Evolutionary conservation across 2,329 filamentous ascomycete genomes (phyloP), one percentile per base, ranked within the genome.

Genomic region (Aspergillus piperis): DNA sequence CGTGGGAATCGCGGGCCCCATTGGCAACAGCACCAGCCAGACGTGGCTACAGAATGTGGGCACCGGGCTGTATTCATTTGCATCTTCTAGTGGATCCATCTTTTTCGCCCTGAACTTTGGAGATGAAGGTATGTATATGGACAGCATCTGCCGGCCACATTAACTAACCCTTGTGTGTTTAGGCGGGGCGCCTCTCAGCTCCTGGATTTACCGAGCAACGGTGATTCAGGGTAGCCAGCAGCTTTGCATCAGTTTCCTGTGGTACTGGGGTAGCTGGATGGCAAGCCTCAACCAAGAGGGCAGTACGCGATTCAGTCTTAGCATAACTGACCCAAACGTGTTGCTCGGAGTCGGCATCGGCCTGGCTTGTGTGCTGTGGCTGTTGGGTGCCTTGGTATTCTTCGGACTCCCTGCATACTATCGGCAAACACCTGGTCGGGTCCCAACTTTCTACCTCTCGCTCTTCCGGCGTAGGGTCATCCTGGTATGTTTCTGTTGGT

Each of bases 91-190:
- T 30, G 87, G 87, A 13, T 84, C 83, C 0, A 80, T 89, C 58
- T 87, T 85, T 76, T 89, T 89, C 67, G 82, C 86, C 1, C 80
- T 88, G 52, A 89, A 89, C 71, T 88, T 88, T 68, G 86, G 86
- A 60, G 83, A 84, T 64, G 85, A 87, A 76, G 84, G 84, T 53
- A 55, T 17, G 53, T n/a, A 8, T 6, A 17, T 52, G 84, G 85
- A 50, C 81, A 83, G 2, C 83, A 85, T 5, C 82, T 87, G 27
- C 42, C 85, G 83, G 38, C 88, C 85, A 85, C 84, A 13, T 86
- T 86, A 60, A 89, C 88, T 71, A 81, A 87, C 55, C 81, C 84
- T 15, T 80, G 11, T 79, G 10, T 79, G 21, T 55, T 25, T 32
- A 55, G 53, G 53, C 36, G 53, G 53, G 21, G 53, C 53, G 13